Percentiles rank a stretch among this genome's conserved stretches.
Conservation (phyloP, 495 filamentous ascomycete genomes). For the Podospora fimiseda region DNA sequence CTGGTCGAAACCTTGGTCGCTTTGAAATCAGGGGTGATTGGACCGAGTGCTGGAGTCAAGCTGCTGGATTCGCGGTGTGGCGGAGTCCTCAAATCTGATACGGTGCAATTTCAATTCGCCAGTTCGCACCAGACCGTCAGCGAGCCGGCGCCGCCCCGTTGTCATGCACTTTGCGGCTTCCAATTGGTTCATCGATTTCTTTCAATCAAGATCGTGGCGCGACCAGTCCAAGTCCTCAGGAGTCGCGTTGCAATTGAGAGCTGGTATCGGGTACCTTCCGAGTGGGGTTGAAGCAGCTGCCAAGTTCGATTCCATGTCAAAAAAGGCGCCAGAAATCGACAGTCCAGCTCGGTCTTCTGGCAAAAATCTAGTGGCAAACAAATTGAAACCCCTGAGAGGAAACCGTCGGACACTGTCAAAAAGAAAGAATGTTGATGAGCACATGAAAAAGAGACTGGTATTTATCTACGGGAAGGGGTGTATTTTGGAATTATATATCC, state of each 20-base stretch:
- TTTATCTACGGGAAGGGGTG: too few species aligned
- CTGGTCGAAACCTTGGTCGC: slow-evolving; percentile 10
- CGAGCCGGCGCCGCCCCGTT: slow-evolving; percentile 1
- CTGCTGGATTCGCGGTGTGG: slow-evolving; percentile 5
- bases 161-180: neutral
- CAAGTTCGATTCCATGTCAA: slow-evolving; percentile 1
- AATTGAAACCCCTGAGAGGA: neutral
- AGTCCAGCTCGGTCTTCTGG: neutral
- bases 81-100: slow-evolving; percentile 18
- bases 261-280: neutral
- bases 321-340: neutral
- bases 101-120: slow-evolving; percentile 16
- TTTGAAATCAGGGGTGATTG: slow-evolving; percentile 12
- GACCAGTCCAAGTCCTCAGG: slow-evolving; percentile 11
- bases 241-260: slow-evolving; percentile 2
- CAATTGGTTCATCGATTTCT: slow-evolving; percentile 11
- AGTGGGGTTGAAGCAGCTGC: neutral
- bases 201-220: slow-evolving; percentile 18
- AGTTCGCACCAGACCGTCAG: slow-evolving; percentile 9
- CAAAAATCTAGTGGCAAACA: neutral
- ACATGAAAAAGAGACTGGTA: too few species aligned
- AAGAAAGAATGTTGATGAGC: too few species aligned
- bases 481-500: too few species aligned
- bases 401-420: too few species aligned
- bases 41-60: slow-evolving; percentile 1